These are phyloP conservation scores for Xylariaceae sp. DNA, from an alignment of 2,329 filamentous ascomycete species.

Conservation along the genomic window DNA sequence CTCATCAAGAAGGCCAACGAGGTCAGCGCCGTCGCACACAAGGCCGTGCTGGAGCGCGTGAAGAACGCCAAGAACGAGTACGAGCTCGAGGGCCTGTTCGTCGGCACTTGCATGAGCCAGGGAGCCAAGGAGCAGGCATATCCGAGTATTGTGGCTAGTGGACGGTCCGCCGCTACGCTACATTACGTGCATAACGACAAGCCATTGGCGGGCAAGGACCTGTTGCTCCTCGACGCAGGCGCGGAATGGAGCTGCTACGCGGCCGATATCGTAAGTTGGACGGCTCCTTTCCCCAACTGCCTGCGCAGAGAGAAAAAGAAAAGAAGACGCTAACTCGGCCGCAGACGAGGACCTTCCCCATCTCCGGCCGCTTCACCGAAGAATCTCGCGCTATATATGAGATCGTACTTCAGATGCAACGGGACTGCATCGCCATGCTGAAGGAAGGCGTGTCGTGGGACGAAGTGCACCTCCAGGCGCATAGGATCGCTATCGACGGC, in stretches of 20 bases:
- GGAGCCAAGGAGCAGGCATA: slow-evolving; percentile 86
- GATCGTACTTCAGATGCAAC: slow-evolving; percentile 86
- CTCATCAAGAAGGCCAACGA: slow-evolving; percentile 73
- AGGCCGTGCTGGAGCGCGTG: slow-evolving; percentile 62
- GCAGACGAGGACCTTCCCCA: slow-evolving; percentile 85
- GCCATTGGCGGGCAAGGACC: slow-evolving; percentile 69
- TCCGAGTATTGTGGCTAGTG: slow-evolving; percentile 80
- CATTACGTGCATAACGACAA: slow-evolving; percentile 85
- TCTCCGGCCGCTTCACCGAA: slow-evolving; percentile 69
- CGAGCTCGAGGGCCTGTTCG: slow-evolving; percentile 80
- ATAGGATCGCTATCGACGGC: slow-evolving; percentile 80
- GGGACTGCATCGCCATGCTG: slow-evolving; percentile 71
- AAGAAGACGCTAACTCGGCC: slow-evolving; percentile 1
- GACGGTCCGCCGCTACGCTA: slow-evolving; percentile 78
- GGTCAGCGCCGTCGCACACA: slow-evolving; percentile 69
- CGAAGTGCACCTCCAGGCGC: slow-evolving; percentile 77
- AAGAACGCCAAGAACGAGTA: slow-evolving; percentile 72
- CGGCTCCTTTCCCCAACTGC: background rate
- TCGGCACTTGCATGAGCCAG: slow-evolving; percentile 73
- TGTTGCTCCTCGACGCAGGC: slow-evolving; percentile 84
- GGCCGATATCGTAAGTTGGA: slow-evolving; percentile 59
- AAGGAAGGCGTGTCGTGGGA: slow-evolving; percentile 79
- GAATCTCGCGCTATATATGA: slow-evolving; percentile 77
- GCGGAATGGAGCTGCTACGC: slow-evolving; percentile 75
- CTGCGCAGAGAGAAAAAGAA: background rate